Evolutionary conservation across 2,329 filamentous ascomycete species (phyloP).

Genomic region (Claviceps sp.): DNA sequence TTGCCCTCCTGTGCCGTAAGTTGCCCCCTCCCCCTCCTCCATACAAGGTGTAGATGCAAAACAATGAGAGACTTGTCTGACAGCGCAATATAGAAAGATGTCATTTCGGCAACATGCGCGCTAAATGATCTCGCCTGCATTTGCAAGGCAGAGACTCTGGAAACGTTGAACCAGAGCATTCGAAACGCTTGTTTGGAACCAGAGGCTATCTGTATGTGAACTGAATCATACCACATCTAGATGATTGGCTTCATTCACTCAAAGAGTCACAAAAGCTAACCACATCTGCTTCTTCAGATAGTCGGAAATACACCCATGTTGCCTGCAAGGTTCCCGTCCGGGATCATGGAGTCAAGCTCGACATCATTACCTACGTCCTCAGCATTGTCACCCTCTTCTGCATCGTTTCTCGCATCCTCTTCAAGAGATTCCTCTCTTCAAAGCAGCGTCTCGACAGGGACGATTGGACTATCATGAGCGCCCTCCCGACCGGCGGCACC

Average conservation of each 20-base stretch:
- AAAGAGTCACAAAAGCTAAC: background rate
- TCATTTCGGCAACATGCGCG: background rate
- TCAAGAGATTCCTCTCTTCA: slow-evolving; percentile 15
- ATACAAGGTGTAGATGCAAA: background rate
- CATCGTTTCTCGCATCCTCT: slow-evolving; percentile 8
- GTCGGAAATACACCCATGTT: background rate
- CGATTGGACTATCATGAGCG: slow-evolving; percentile 16
- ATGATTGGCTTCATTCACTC: too few species aligned
- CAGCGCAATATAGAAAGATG: background rate
- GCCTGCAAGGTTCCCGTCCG: background rate
- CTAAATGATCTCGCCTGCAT: background rate
- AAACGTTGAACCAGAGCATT: background rate
- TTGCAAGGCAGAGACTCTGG: background rate
- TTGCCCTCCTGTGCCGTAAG: background rate
- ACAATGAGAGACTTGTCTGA: background rate
- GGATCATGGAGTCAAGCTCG: background rate
- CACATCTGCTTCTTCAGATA: background rate
- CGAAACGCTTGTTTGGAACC: background rate
- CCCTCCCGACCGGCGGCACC: slow-evolving; percentile 10
- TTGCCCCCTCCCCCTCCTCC: background rate
- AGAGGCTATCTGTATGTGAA: background rate
- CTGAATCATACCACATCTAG: too few species aligned
- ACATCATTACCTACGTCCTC: slow-evolving; percentile 4
- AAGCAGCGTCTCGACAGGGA: slow-evolving; percentile 18
- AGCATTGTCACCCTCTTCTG: slow-evolving; percentile 6